A percentile compares a stretch with the other conserved stretches of the same genome.
Evolutionary conservation across 116 monocot species (phyloP).

Genomic region (Dioscorea cayenensis): DNA sequence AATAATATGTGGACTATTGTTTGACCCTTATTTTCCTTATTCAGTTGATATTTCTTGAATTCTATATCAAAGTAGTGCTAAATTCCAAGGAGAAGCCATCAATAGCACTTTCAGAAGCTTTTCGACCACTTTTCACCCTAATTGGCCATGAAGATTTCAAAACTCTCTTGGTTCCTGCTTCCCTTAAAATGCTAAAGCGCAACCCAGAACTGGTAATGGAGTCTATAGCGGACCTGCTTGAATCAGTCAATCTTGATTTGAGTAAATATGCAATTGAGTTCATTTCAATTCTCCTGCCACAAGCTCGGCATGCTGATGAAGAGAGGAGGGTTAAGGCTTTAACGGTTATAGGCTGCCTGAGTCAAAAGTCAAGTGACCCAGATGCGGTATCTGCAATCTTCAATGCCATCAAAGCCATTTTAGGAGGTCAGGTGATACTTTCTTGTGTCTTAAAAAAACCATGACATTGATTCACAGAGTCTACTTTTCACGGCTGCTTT

Average conservation of each 20-base stretch:
- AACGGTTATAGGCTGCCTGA: constrained; percentile 56
- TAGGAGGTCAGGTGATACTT: constrained; percentile 46
- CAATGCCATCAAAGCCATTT: constrained; percentile 50
- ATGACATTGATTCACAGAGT: too few relatives aligned
- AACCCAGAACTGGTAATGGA: constrained; percentile 91
- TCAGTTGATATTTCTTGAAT: constrained; percentile 73
- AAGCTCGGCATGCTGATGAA: constrained; percentile 82
- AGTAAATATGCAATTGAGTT: constrained; percentile 83
- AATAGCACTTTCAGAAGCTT: constrained; percentile 36
- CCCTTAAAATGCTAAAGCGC: constrained; percentile 81
- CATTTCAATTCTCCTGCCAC: constrained; percentile 72
- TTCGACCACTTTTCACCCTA: constrained; percentile 59
- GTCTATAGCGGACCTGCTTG: constrained; percentile 56
- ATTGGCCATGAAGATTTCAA: constrained; percentile 79
- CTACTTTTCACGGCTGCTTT: neutral
- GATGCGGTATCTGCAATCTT: constrained; percentile 63
- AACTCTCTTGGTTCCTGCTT: constrained; percentile 56
- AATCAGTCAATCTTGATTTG: constrained; percentile 62
- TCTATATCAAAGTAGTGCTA: constrained; percentile 76
- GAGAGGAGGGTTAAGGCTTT: constrained; percentile 62
- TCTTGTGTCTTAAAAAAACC: neutral
- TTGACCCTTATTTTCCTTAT: constrained; percentile 5
- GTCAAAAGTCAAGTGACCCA: constrained; percentile 84
- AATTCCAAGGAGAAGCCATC: constrained; percentile 83
- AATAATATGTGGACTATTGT: too few relatives aligned